These are phyloP conservation scores for Colletotrichum incanum DNA, from an alignment of 2,329 filamentous ascomycete genomes.

Conservation along the genomic window DNA sequence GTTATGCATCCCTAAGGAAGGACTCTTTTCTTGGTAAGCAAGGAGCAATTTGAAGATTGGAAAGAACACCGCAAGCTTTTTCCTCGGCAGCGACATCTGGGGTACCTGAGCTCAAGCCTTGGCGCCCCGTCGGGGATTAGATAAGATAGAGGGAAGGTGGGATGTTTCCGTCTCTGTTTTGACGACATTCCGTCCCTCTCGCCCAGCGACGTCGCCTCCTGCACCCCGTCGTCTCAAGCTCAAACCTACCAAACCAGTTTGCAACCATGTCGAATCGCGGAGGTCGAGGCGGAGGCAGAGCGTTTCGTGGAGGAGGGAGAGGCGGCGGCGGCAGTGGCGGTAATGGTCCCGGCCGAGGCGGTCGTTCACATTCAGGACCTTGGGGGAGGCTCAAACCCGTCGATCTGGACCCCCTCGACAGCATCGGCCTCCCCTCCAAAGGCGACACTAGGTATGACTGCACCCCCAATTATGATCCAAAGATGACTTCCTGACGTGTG, in stretches of 20 bases:
- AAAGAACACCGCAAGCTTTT: not conserved
- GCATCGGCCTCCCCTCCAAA: slow-evolving; percentile 89
- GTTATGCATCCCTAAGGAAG: not conserved
- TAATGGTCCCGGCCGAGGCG: slow-evolving; percentile 46
- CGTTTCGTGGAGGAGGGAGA: slow-evolving; percentile 19
- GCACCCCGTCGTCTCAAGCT: slow-evolving; percentile 6
- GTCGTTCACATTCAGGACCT: slow-evolving; percentile 63
- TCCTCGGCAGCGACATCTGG: slow-evolving; percentile 1
- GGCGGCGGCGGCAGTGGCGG: not conserved
- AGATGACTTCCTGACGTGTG: slow-evolving; percentile 34
- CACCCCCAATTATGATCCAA: not conserved
- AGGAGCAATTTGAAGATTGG: not conserved
- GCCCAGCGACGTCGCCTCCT: not conserved
- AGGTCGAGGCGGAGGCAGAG: slow-evolving; percentile 18
- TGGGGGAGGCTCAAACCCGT: slow-evolving; percentile 83
- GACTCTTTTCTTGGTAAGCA: not conserved
- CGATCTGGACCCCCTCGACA: slow-evolving; percentile 83
- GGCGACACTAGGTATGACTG: slow-evolving; percentile 82
- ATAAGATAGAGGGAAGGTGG: slow-evolving; percentile 41
- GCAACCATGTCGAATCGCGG: slow-evolving; percentile 35
- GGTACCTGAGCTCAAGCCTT: slow-evolving; percentile 22
- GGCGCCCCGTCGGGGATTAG: slow-evolving; percentile 35
- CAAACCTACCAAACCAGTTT: not conserved
- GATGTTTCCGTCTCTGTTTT: slow-evolving; percentile 41
- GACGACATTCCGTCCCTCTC: slow-evolving; percentile 27